A percentile compares a stretch with the other conserved stretches of the same genome.
These are phyloP conservation scores for Aristolochia californica DNA, from an alignment of 164 flowering plant genomes.

Conservation along the genomic window DNA sequence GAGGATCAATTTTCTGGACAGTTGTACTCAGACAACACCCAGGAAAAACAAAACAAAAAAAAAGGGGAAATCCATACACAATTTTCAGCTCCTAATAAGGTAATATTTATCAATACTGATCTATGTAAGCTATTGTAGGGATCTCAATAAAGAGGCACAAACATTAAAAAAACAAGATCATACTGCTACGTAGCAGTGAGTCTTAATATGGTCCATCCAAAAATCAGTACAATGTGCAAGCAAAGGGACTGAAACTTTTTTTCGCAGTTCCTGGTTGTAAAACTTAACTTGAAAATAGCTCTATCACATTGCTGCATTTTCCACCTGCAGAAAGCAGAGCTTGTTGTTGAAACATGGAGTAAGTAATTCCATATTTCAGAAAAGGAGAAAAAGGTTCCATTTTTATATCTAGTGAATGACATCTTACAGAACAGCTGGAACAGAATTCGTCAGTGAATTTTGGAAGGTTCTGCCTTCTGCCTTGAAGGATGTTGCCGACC, in stretches of 20 bases:
- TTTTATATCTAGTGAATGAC: constrained; percentile 92
- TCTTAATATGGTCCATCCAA: too few relatives aligned
- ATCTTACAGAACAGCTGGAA: constrained; percentile 93
- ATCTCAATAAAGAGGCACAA: too few relatives aligned
- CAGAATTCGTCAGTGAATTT: constrained; percentile 79
- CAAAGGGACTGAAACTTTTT: neutral
- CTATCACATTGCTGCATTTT: constrained; percentile 96
- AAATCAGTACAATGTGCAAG: neutral
- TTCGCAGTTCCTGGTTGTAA: too few relatives aligned
- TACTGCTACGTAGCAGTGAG: constrained; percentile 92
- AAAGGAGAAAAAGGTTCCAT: constrained; percentile 58
- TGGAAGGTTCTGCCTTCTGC: constrained; percentile 97
- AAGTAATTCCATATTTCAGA: constrained; percentile 65
- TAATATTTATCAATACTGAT: too few relatives aligned
- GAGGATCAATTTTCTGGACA: too few relatives aligned
- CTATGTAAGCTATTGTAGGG: too few relatives aligned
- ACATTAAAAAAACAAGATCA: neutral
- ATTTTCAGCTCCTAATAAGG: too few relatives aligned
- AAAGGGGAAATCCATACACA: too few relatives aligned
- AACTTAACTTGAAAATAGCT: constrained; percentile 53
- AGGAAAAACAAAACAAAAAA: too few relatives aligned
- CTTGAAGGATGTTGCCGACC: constrained; percentile 50
- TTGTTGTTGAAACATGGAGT: constrained; percentile 82
- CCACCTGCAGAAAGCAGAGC: constrained; percentile 78
- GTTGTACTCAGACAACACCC: too few relatives aligned